These are phyloP conservation scores for Epichloe scottii DNA, from an alignment of 2,329 filamentous ascomycete species.

Conservation along the genomic window DNA sequence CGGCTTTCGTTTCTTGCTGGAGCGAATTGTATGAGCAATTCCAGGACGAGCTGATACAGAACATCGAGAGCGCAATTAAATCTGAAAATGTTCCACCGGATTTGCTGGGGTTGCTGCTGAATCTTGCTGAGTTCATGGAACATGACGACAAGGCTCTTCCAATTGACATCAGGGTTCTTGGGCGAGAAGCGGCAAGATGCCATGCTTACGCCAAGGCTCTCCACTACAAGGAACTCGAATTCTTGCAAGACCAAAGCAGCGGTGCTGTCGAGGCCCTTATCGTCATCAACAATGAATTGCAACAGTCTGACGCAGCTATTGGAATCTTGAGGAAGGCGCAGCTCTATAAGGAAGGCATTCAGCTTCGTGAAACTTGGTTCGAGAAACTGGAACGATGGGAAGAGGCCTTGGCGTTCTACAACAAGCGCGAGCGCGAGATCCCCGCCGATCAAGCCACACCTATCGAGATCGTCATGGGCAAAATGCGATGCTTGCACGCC, in stretches of 20 bases:
- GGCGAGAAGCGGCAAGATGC: constrained; percentile 88
- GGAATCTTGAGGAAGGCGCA: constrained; percentile 95
- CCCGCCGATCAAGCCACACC: constrained; percentile 44
- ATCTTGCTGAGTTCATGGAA: constrained; percentile 98
- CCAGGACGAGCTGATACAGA: constrained; percentile 89
- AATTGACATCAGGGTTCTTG: constrained; percentile 90
- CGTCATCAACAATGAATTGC: constrained; percentile 97
- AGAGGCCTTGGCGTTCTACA: constrained; percentile 84
- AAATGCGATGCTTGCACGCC: constrained; percentile 96
- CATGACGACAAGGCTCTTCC: constrained; percentile 97
- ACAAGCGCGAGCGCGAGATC: constrained; percentile 67
- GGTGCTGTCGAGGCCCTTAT: constrained; percentile 94
- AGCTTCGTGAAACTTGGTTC: constrained; percentile 96
- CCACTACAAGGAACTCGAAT: constrained; percentile 98
- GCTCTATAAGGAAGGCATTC: constrained; percentile 83
- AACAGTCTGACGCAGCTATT: constrained; percentile 96
- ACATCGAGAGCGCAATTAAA: constrained; percentile 89
- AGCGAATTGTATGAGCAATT: constrained; percentile 94
- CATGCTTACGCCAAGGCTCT: constrained; percentile 97
- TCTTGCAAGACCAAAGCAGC: constrained; percentile 92
- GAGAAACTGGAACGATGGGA: constrained; percentile 98
- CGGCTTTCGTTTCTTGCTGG: constrained; percentile 98
- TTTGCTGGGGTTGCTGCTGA: constrained; percentile 83
- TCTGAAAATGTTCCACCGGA: constrained; percentile 94
- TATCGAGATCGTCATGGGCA: constrained; percentile 96